A percentile compares a stretch with the other conserved stretches of the same genome.
Evolutionary conservation across 345 rosid genomes (phyloP).

Genomic region (Euphorbia pulcherrima): DNA sequence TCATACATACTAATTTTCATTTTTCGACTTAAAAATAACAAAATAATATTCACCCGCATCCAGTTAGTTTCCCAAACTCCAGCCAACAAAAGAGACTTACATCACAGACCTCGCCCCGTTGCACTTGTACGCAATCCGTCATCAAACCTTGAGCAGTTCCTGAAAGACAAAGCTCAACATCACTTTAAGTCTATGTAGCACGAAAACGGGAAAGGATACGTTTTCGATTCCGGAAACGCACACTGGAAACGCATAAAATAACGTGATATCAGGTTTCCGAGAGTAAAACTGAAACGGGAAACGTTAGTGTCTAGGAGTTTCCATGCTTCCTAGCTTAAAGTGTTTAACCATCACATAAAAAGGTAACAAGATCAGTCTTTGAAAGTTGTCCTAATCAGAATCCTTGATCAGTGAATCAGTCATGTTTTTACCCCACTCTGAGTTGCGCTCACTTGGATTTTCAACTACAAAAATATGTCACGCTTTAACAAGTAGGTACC

Average conservation of each 20-base stretch:
- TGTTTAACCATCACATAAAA: constrained; percentile 3
- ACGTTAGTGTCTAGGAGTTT: no score
- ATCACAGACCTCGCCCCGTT: constrained; percentile 13
- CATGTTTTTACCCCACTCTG: neutral
- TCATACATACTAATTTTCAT: neutral
- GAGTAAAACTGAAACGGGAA: no score
- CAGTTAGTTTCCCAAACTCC: constrained; percentile 5
- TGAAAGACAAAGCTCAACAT: constrained; percentile 22
- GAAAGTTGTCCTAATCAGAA: neutral
- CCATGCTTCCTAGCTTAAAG: no score
- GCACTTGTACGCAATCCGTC: constrained; percentile 7
- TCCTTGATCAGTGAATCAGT: neutral
- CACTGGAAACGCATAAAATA: no score
- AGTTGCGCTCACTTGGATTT: neutral
- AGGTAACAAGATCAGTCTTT: neutral
- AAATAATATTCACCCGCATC: constrained; percentile 5
- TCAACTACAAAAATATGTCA: neutral
- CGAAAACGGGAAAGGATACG: no score
- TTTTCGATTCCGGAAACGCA: no score
- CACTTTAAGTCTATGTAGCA: no score
- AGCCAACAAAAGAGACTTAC: neutral
- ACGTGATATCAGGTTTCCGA: no score
- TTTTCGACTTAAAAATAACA: neutral
- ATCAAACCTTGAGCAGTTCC: constrained; percentile 48
- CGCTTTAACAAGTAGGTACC: constrained; percentile 40